Evolutionary conservation across 2,329 filamentous ascomycete genomes (phyloP).

Genomic region (Coccinonectria pachysandricola): DNA sequence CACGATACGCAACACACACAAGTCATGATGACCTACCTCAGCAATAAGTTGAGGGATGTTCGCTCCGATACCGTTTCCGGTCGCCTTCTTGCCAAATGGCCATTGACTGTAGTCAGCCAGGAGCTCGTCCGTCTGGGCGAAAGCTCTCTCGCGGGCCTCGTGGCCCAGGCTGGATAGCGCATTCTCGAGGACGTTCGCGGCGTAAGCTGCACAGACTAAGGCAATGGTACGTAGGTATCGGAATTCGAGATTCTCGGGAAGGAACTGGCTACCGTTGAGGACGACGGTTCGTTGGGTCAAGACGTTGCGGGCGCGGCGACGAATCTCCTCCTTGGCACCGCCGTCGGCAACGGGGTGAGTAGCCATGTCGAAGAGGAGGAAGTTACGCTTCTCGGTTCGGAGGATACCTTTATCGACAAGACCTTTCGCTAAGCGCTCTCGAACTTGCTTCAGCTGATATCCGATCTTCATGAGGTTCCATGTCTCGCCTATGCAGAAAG

Average conservation of each 20-base stretch:
- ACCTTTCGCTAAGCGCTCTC: constrained; percentile 92
- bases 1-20: no score
- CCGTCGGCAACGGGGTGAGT: constrained; percentile 95
- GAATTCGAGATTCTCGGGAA: constrained; percentile 91
- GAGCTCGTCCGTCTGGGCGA: constrained; percentile 93
- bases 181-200: constrained; percentile 95
- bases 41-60: constrained; percentile 80
- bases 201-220: constrained; percentile 97
- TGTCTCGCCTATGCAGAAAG: constrained; percentile 64
- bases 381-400: constrained; percentile 97
- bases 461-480: constrained; percentile 99
- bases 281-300: constrained; percentile 92
- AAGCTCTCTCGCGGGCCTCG: constrained; percentile 86
- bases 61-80: constrained; percentile 72
- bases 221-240: constrained; percentile 82
- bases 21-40: constrained; percentile 56
- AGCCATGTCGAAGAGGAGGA: constrained; percentile 98
- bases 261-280: constrained; percentile 73
- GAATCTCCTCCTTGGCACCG: constrained; percentile 94
- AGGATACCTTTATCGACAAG: constrained; percentile 98
- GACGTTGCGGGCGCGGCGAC: constrained; percentile 82
- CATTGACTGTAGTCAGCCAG: constrained; percentile 95
- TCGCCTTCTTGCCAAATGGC: constrained; percentile 83
- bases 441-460: constrained; percentile 98
- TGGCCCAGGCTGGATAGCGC: constrained; percentile 89